Conservation (phyloP, 139 green algal species). For the Marvania coccoides region DNA sequence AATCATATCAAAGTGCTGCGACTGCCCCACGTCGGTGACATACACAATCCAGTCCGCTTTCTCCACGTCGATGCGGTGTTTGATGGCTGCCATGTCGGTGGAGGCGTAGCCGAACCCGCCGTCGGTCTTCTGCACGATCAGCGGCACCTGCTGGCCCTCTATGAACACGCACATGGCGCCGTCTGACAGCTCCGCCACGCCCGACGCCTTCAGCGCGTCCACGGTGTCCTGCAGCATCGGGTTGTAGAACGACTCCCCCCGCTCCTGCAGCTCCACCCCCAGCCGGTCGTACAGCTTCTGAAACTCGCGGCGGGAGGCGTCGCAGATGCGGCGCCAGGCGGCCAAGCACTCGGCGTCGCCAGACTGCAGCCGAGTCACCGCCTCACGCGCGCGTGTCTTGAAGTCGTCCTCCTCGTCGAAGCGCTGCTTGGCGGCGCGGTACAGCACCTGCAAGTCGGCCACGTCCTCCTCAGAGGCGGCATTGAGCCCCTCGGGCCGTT, state of each 20-base stretch:
- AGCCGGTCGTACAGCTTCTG: conserved; percentile 80
- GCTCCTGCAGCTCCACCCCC: conserved; percentile 71
- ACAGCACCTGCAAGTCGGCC: conserved; percentile 58
- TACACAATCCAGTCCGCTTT: conserved; percentile 97
- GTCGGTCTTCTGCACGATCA: conserved; percentile 95
- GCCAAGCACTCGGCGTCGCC: conserved; percentile 55
- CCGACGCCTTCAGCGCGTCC: conserved; percentile 58
- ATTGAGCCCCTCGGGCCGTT: conserved; percentile 42
- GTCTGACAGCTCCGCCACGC: conserved; percentile 68
- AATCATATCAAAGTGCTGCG: conserved; percentile 83
- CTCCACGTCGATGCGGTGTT: conserved; percentile 79
- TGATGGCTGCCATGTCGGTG: conserved; percentile 84
- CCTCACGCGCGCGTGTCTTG: conserved; percentile 78
- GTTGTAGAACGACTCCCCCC: conserved; percentile 98
- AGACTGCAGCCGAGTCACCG: conserved; percentile 81
- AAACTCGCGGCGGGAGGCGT: conserved; percentile 81
- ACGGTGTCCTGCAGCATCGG: conserved; percentile 72
- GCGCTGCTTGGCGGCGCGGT: conserved; percentile 69
- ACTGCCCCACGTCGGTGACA: conserved; percentile 91
- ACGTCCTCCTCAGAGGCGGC: conserved; percentile 59
- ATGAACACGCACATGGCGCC: conserved; percentile 82
- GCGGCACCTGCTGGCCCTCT: conserved; percentile 53
- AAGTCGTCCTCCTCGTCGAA: conserved; percentile 98
- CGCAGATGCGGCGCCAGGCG: conserved; percentile 89
- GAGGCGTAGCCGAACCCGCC: conserved; percentile 93